A percentile compares a stretch with the other conserved stretches of the same genome.
Evolutionary conservation across 1,284 basidiomycete genomes (phyloP).

Genomic region (Gastroboletus turbinatus): DNA sequence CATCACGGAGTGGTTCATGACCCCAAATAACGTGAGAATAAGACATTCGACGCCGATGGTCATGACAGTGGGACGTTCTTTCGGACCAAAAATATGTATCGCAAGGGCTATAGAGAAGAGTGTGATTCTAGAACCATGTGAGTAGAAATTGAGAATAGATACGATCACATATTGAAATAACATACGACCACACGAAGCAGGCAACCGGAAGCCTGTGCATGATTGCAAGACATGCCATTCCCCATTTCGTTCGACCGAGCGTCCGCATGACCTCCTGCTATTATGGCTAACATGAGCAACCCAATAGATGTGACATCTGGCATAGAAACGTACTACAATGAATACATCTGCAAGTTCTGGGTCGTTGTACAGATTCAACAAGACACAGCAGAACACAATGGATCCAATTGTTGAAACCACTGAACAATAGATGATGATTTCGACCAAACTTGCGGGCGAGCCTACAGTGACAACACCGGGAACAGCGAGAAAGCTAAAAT

Average conservation of each 20-base stretch:
- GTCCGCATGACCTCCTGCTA: conserved; percentile 9
- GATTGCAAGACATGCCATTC: conserved; percentile 12
- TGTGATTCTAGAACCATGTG: conserved; percentile 5
- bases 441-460: neutral
- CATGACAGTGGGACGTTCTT: too few species aligned
- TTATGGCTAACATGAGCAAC: neutral
- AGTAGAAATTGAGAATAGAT: neutral
- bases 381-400: conserved; percentile 12
- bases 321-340: conserved; percentile 11
- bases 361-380: conserved; percentile 20
- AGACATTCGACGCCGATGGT: too few species aligned
- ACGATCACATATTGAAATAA: neutral
- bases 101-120: conserved; percentile 13
- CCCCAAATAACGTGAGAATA: too few species aligned
- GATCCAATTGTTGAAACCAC: conserved; percentile 14
- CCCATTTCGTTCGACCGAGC: conserved; percentile 3
- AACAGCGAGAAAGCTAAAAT: too few species aligned
- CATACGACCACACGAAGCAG: conserved; percentile 19
- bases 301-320: too few species aligned
- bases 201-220: conserved; percentile 18
- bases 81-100: neutral
- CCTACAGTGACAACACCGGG: too few species aligned
- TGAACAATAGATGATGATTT: conserved; percentile 16
- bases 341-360: too few species aligned
- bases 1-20: too few species aligned